Evolutionary conservation across 441 rosid genomes (phyloP), one percentile per base, ranked within the genome.

Genomic region (Cnidoscolus chayamansa): DNA sequence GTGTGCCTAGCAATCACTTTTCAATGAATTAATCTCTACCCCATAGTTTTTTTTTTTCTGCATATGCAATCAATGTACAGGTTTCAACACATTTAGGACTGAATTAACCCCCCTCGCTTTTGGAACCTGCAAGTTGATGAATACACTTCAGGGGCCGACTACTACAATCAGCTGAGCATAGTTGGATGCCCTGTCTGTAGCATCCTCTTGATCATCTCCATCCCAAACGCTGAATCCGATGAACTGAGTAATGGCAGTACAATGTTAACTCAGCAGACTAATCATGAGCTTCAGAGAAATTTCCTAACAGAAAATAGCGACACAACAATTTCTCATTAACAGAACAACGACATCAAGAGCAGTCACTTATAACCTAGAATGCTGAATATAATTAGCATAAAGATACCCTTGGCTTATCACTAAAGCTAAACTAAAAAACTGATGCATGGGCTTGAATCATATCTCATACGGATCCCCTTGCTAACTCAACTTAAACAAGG

Each of bases 171-270:
- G 81, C 90, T 86, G 75, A 94, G 94, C 98, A 94, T 89, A 7
- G 96, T 89, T 15, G 99, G 99, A 81, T 90, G 98, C 51, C 97
- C 97, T 7, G 92, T 86, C 75, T 94, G 98, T 32, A 94, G 89
- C 92, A 94, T 92, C 83, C 93, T 87, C 90, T 92, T 94, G 63
- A 90, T 13, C 88, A 92, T 87, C 75, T 92, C 97, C 94, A 92
- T 92, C 76, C 98, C 97, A 79, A 94, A 94, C 8, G 97, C 84
- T 30, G 99, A 94, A 81, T 94, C 99, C 9, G 98, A 90, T 72
- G 97, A 90, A 74, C 99, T 94, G 97, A 74, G 74, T 32, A 65
- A 83, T 74, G 65, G 76, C 76, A 78, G 78, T 66, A 83, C 40
- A 76, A 78, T 32, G 16, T 73, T 66, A 70, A 64, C 72, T 78